Base-by-base conservation (phyloP, 1,284 basidiomycete genomes). In the Cryptococcus wingfieldii region DNA sequence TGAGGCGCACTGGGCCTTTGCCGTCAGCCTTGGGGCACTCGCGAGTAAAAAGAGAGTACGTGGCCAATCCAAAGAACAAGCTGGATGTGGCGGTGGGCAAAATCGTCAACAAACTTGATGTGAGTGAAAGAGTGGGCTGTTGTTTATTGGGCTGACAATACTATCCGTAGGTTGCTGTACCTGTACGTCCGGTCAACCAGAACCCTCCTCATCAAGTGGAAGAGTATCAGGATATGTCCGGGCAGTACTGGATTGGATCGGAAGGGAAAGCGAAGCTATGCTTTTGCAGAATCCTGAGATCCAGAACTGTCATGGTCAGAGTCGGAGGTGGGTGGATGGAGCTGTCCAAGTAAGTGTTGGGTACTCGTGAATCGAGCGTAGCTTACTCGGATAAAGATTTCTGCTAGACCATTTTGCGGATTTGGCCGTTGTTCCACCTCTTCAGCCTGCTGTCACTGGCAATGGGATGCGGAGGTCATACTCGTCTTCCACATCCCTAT, bases 281-380 rank as follows among this genome's bases (percentile, higher is more conserved):
- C 73, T 95, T 93, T 72, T 94, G 91, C 74, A 83, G 92, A 19
- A 94, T 95, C 54, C 77, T 95, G 38, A 84, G 90, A n/a, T 91
- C 88, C 3, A 87, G 90, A 64, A 93, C 88, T 0, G 92, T 95
- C 59, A 95, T 96, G 92, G 90, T 96, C 42, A 84, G 91, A 58
- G 89, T 94, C 16, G 91, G 92, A 31, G 92, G 92, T 46, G 92
- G 92, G n/a, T 95, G 92, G 92, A 80, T 84, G 53, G 91, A 94
- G 73, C 77, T 95, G 55, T 90, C 89, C 12, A 90, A 85, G 90
- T 91, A 72, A 56, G 85, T 80, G 44, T 37, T 43, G 38, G 39
- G 23, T 23, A 37, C 50, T 13, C 41, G 38, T 50, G 54, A 58
- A 62, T 38, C 16, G 9, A 41, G 19, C 19, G 10, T 34, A 34